These are phyloP conservation scores for Mucor piriformis DNA, from an alignment of 371 early-diverging fungal genomes.

Conservation along the genomic window DNA sequence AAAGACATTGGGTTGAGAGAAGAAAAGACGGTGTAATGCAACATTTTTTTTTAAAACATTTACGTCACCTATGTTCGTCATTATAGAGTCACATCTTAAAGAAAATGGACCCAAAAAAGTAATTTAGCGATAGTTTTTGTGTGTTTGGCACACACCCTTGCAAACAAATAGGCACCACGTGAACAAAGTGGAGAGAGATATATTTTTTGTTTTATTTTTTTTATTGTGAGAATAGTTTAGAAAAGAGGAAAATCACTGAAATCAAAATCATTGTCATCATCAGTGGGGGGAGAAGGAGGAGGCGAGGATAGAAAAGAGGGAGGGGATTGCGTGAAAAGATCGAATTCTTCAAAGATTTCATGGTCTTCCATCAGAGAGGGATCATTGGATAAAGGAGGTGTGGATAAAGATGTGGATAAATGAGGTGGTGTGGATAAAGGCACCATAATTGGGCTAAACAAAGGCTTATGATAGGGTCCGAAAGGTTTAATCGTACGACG, in stretches of 20 bases:
- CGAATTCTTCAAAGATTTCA: slow-evolving; percentile 23
- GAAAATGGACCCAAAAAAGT: too few species aligned
- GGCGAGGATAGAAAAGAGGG: slow-evolving; percentile 4
- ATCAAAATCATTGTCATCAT: slow-evolving; percentile 12
- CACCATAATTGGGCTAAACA: slow-evolving; percentile 8
- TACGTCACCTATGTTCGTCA: background rate
- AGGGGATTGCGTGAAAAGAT: slow-evolving; percentile 13
- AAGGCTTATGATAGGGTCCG: background rate
- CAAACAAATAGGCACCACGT: background rate
- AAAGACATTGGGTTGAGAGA: too few species aligned
- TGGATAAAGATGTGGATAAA: background rate
- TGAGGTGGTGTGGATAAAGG: background rate
- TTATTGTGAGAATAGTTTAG: background rate
- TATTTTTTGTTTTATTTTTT: too few species aligned
- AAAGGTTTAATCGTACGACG: background rate
- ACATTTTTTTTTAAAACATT: background rate
- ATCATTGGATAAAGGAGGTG: background rate
- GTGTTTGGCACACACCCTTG: background rate
- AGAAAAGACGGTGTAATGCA: background rate
- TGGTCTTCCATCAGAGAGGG: slow-evolving; percentile 8
- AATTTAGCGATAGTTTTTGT: too few species aligned
- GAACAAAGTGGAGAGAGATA: too few species aligned
- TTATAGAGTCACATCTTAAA: too few species aligned
- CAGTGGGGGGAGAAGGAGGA: slow-evolving; percentile 19
- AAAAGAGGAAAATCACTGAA: slow-evolving; percentile 24